phyloP scores from a whole-genome alignment of 768 basidiomycete genomes.

The Pulveroboletus sp. region DNA sequence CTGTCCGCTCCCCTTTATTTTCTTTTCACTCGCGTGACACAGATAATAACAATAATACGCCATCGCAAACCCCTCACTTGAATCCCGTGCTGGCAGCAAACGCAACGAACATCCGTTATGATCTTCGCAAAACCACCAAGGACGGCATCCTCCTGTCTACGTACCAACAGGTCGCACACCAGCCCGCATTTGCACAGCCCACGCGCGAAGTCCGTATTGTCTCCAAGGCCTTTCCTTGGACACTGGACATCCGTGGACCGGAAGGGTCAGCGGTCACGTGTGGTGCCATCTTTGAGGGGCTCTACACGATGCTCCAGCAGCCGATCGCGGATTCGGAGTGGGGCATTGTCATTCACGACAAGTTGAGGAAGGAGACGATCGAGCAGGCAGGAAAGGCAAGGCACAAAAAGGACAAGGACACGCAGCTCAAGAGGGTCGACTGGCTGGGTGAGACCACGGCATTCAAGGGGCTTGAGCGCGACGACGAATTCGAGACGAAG shows the following conservation, averaged over 20 bases:
- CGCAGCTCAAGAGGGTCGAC: slow-evolving; percentile 52
- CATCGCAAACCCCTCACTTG: slow-evolving; percentile 45
- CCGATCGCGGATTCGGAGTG: slow-evolving; percentile 63
- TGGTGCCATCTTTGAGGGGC: slow-evolving; percentile 49
- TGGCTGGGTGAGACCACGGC: slow-evolving; percentile 54
- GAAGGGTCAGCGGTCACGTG: slow-evolving; percentile 38
- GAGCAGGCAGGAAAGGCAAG: slow-evolving; percentile 51
- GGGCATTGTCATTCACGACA: slow-evolving; percentile 47
- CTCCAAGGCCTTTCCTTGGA: slow-evolving; percentile 62
- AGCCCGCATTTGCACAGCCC: slow-evolving; percentile 36
- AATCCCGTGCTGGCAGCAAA: slow-evolving; percentile 53
- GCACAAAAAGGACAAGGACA: slow-evolving; percentile 33
- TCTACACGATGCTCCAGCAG: slow-evolving; percentile 47
- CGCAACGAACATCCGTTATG: slow-evolving; percentile 45
- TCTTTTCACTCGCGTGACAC: neutral
- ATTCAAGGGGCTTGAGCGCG: slow-evolving; percentile 59
- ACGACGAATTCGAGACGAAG: slow-evolving; percentile 51
- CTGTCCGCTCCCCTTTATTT: neutral
- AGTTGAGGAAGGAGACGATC: slow-evolving; percentile 39
- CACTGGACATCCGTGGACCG: slow-evolving; percentile 46
- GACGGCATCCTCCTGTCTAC: slow-evolving; percentile 40
- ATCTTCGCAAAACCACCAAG: slow-evolving; percentile 41
- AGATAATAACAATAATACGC: slow-evolving; percentile 21
- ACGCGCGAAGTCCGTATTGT: slow-evolving; percentile 43
- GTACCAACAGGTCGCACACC: slow-evolving; percentile 35